Conservation (phyloP, 2,329 filamentous ascomycete genomes). For the Sarocladiaceae sp. region DNA sequence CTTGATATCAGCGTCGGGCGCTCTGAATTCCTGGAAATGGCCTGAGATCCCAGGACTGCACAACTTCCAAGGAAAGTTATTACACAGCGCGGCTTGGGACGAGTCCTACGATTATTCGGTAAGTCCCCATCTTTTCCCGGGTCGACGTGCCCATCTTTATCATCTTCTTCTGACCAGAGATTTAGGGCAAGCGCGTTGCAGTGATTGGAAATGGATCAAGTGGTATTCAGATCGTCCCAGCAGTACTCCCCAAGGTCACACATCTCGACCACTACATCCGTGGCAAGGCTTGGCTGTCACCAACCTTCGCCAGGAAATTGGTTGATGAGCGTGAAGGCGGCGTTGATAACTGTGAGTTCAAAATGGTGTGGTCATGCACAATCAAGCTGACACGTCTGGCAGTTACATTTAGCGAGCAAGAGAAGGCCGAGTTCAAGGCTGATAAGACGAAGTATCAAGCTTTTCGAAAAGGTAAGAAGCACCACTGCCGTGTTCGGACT, state of each 20-base stretch:
- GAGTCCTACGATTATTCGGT: slow-evolving; percentile 10
- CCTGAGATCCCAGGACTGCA: slow-evolving; percentile 41
- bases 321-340: slow-evolving; percentile 5
- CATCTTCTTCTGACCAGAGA: background rate
- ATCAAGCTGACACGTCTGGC: background rate
- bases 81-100: slow-evolving; percentile 34
- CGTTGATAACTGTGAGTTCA: slow-evolving; percentile 5
- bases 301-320: slow-evolving; percentile 29
- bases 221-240: slow-evolving; percentile 26
- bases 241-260: slow-evolving; percentile 4
- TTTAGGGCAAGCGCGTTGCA: slow-evolving; percentile 21
- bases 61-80: slow-evolving; percentile 37
- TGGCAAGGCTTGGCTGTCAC: slow-evolving; percentile 64
- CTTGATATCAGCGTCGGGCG: slow-evolving; percentile 23
- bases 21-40: slow-evolving; percentile 43
- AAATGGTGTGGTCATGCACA: background rate
- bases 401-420: slow-evolving; percentile 6
- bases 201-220: slow-evolving; percentile 29
- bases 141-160: background rate
- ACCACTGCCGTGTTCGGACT: background rate
- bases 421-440: slow-evolving; percentile 49
- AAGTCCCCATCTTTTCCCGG: background rate
- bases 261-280: slow-evolving; percentile 59
- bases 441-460: slow-evolving; percentile 26
- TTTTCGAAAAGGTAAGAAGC: slow-evolving; percentile 33